Base-by-base conservation (phyloP, 106 monocot species). In the Hemerocallis citrina region DNA sequence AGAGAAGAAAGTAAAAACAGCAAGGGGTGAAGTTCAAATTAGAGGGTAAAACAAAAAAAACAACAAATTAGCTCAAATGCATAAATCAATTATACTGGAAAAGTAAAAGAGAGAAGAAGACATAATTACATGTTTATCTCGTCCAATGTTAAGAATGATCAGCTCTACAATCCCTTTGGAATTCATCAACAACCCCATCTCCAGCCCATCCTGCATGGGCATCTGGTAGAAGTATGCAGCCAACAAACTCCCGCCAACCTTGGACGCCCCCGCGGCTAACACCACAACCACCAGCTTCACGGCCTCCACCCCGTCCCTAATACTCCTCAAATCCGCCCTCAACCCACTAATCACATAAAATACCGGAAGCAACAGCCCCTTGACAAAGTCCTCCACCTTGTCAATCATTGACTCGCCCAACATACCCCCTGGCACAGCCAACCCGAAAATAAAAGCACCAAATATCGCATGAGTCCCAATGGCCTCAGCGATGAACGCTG, bases 331-430 rank as follows among this genome's bases (percentile, higher is more conserved):
- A 34, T 77, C 50, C 0, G 59, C 58, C 51, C 41, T 50, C 19
- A 71, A 36, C 5, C 77, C 77, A 31, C 65, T 66, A 7, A 61
- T 41, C 7, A 41, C 70, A 17, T 61, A 66, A 35, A 61, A 65
- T 7, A 77, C 52, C 42, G 77, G 77, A 21, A 77, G 34, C 17
- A 77, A n/a, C 20, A 67, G 1, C 3, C 71, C 70, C 3, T 33
- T 36, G 25, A 77, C 71, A 61, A 77, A 77, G 51, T 71, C 52
- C 52, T 77, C 71, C 8, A 77, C 1, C 66, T 52, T 65, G 14
- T 77, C 71, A 4, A 66, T 42, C 24, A 77, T 5, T 1, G 66
- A 13, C 5, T 4, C 65, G 14, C 52, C 70, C 21, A 77, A 43
- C 3, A 61, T 41, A 5, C 66, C 71, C 12, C 33, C 20, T 0